phyloP scores from a whole-genome alignment of 306 rosid genomes.

The Ziziphus jujuba region DNA sequence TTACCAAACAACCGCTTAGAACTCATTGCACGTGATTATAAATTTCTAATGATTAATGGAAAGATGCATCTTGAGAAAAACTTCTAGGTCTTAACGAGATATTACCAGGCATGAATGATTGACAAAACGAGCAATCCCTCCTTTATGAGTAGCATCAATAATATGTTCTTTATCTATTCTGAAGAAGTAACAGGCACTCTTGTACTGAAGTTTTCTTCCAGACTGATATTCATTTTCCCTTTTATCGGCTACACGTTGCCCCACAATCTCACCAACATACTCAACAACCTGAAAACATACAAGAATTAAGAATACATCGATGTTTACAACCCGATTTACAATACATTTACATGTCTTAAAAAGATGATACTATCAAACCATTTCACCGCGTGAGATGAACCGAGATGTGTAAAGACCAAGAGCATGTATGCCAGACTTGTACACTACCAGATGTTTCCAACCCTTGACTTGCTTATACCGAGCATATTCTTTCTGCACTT shows the following conservation, averaged over 20 bases:
- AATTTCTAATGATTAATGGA: no score
- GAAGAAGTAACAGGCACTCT: constrained; percentile 79
- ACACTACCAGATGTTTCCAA: constrained; percentile 67
- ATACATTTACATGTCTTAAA: neutral
- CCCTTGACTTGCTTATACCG: constrained; percentile 54
- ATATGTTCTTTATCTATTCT: constrained; percentile 67
- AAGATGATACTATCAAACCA: constrained; percentile 43
- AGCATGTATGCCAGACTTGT: constrained; percentile 75
- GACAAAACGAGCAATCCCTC: constrained; percentile 77
- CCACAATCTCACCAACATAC: constrained; percentile 77
- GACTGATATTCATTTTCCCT: constrained; percentile 68
- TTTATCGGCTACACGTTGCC: constrained; percentile 58
- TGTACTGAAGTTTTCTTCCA: constrained; percentile 66
- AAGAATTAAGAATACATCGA: neutral
- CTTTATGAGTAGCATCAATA: constrained; percentile 74
- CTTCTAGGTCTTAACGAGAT: neutral
- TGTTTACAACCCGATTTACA: constrained; percentile 4
- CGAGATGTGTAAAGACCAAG: constrained; percentile 80
- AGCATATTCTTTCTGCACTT: constrained; percentile 60
- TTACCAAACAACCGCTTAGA: no score
- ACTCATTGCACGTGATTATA: no score
- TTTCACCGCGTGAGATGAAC: constrained; percentile 59
- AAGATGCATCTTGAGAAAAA: no score
- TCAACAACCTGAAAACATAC: constrained; percentile 60
- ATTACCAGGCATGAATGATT: constrained; percentile 79